These are phyloP conservation scores for Zea mays DNA, from an alignment of 176 grass and related monocot genomes.

Conservation along the genomic window DNA sequence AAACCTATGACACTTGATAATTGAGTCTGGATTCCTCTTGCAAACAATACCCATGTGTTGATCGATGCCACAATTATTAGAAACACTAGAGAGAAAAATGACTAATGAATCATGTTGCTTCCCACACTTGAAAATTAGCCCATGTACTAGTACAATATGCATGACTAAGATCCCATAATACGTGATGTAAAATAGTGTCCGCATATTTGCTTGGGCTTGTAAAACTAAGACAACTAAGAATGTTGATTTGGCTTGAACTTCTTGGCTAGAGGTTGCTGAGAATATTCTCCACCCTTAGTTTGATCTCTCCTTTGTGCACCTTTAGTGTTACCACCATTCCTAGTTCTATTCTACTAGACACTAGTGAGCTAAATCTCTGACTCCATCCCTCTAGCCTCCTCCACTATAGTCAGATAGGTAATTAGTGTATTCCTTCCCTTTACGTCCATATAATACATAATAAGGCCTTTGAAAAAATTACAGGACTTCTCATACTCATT, in stretches of 20 bases:
- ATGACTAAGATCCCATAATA: not conserved
- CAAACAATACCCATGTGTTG: too few species aligned
- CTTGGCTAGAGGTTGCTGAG: not conserved
- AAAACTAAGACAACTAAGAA: not conserved
- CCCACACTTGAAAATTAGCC: not conserved
- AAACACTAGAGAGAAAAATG: not conserved
- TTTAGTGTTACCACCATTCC: not conserved
- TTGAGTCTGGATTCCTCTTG: too few species aligned
- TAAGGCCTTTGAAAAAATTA: not conserved
- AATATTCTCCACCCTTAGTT: not conserved
- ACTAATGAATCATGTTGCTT: too few species aligned
- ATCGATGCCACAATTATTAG: too few species aligned
- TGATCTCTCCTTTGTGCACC: not conserved
- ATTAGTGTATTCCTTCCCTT: too few species aligned
- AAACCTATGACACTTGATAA: not conserved
- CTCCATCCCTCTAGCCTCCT: not conserved
- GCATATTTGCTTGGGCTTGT: not conserved
- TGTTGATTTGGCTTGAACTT: not conserved
- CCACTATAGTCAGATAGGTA: too few species aligned
- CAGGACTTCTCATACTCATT: not conserved
- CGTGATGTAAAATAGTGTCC: not conserved
- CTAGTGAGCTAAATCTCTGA: not conserved
- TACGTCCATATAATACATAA: not conserved
- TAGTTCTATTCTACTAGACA: not conserved
- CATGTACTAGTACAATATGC: not conserved